Conservation (phyloP, 306 rosid genomes). For the Cucurbita moschata region DNA sequence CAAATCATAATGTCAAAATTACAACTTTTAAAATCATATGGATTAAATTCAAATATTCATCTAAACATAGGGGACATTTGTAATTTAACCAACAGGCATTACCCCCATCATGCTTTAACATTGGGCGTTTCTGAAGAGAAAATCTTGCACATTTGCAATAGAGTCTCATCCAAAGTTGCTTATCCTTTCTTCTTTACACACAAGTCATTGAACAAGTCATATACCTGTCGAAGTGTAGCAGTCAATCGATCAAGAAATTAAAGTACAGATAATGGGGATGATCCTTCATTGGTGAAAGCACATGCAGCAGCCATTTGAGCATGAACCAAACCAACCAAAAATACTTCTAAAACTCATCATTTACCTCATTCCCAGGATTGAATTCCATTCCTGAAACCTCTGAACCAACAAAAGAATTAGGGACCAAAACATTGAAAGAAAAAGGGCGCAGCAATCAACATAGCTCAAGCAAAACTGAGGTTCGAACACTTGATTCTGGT, state of each 20-base stretch:
- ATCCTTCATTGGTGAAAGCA: background rate
- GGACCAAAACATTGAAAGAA: background rate
- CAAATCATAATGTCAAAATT: too few relatives aligned
- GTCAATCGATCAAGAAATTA: background rate
- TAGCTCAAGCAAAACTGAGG: constrained; percentile 44
- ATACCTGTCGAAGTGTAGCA: background rate
- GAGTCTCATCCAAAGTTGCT: background rate
- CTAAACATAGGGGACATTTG: too few relatives aligned
- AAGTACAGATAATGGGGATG: background rate
- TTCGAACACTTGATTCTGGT: constrained; percentile 28
- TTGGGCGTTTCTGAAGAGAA: background rate
- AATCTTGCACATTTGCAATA: background rate
- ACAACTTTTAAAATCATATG: too few relatives aligned
- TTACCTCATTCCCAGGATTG: background rate
- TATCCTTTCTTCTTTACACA: background rate
- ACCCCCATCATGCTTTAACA: background rate
- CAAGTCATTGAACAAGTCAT: background rate
- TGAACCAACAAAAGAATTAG: background rate
- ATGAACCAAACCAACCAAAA: background rate
- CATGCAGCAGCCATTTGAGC: background rate
- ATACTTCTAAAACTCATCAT: background rate
- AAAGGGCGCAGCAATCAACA: background rate
- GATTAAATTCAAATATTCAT: too few relatives aligned
- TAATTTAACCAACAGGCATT: background rate
- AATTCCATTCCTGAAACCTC: background rate